These are phyloP conservation scores for Zoysia pacifica DNA, from an alignment of 176 grass and related monocot species.

Conservation along the genomic window DNA sequence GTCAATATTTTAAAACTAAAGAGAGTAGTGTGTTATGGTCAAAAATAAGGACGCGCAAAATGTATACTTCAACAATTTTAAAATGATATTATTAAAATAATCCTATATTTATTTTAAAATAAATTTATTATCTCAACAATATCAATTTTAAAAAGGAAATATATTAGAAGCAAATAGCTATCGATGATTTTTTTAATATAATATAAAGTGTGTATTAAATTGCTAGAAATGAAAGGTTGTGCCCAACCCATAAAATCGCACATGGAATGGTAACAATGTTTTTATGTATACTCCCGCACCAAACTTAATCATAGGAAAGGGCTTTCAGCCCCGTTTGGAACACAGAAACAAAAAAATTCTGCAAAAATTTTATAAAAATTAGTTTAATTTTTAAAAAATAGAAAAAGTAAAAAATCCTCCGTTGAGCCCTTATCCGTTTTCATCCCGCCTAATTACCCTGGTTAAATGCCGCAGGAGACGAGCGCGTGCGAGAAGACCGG, in stretches of 20 bases:
- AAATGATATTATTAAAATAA: too few species aligned
- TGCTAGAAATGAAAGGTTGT: not conserved
- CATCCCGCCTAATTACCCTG: not conserved
- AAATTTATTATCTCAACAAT: too few species aligned
- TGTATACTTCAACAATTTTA: too few species aligned
- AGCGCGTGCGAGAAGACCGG: not conserved
- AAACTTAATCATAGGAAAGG: not conserved
- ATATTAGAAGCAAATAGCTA: not conserved
- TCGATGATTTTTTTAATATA: not conserved
- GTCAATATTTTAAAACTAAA: too few species aligned
- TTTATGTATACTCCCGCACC: not conserved
- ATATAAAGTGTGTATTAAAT: not conserved
- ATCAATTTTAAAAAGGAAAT: too few species aligned
- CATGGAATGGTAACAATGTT: conserved; percentile 1
- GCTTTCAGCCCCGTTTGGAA: too few species aligned
- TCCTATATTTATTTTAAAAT: too few species aligned
- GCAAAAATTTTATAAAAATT: too few species aligned
- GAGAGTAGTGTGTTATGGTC: too few species aligned
- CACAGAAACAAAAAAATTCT: too few species aligned
- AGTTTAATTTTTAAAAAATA: too few species aligned
- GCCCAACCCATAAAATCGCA: not conserved
- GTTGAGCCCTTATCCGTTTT: conserved; percentile 10
- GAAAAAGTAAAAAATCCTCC: not conserved
- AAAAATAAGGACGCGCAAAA: too few species aligned
- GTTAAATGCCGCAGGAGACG: not conserved